A percentile compares a stretch with the other conserved stretches of the same genome.
phyloP scores from a whole-genome alignment of 257 asterid genomes.

The Nyctanthes arbortristis region DNA sequence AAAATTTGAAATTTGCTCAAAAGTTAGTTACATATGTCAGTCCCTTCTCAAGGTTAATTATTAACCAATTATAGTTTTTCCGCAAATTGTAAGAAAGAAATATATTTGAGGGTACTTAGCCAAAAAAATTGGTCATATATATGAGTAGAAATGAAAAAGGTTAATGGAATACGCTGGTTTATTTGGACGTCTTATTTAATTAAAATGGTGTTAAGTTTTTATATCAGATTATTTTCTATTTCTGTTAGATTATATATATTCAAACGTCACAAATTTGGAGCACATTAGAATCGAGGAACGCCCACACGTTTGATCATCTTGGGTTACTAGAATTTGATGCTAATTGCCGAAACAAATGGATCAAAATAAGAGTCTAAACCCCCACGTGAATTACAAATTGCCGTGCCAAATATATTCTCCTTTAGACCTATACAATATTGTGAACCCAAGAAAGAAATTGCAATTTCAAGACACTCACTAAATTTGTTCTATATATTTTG shows the following conservation, averaged over 20 bases:
- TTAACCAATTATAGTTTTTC: too few species aligned
- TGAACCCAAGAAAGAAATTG: conserved; percentile 32
- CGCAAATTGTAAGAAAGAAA: too few species aligned
- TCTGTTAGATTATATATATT: not conserved
- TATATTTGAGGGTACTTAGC: too few species aligned
- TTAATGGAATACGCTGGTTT: too few species aligned
- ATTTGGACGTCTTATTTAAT: too few species aligned
- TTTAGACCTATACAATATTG: conserved; percentile 16
- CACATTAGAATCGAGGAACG: not conserved
- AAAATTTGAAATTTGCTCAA: not conserved
- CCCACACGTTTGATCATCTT: not conserved
- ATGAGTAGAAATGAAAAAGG: too few species aligned
- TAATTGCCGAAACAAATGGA: conserved; percentile 31
- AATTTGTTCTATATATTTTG: not conserved
- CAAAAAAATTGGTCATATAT: too few species aligned
- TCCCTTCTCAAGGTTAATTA: too few species aligned
- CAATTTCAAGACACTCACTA: conserved; percentile 26
- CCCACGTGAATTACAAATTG: conserved; percentile 63
- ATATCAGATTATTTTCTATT: too few species aligned
- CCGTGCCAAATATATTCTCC: conserved; percentile 43
- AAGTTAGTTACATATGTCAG: too few species aligned
- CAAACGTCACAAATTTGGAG: not conserved
- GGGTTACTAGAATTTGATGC: conserved; percentile 19
- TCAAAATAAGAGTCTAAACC: conserved; percentile 54
- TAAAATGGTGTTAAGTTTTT: too few species aligned